Conservation (phyloP, 2,329 filamentous ascomycete species). For the Diaporthe ampelina region DNA sequence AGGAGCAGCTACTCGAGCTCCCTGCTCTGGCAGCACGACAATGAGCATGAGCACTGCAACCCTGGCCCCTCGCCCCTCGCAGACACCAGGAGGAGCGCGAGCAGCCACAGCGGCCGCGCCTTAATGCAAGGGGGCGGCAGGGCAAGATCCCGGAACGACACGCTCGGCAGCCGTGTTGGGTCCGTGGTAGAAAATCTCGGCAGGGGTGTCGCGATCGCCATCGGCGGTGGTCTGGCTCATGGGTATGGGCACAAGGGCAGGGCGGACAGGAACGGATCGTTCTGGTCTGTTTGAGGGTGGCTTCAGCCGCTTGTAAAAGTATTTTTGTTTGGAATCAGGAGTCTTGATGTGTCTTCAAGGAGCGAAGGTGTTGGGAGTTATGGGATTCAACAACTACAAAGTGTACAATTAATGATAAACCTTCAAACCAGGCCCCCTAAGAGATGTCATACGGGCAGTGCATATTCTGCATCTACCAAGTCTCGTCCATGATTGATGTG, state of each 20-base stretch:
- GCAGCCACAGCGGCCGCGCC: background rate
- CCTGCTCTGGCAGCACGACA: slow-evolving; percentile 29
- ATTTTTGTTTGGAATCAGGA: background rate
- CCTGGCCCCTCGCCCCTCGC: too few relatives aligned
- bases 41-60: background rate
- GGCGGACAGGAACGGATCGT: background rate
- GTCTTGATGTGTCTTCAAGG: background rate
- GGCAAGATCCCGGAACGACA: background rate
- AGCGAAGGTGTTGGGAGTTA: background rate
- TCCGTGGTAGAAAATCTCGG: slow-evolving; percentile 25
- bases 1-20: slow-evolving; percentile 28
- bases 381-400: background rate
- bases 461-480: background rate
- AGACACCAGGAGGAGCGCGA: background rate
- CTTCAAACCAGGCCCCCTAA: background rate
- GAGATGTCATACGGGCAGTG: too few relatives aligned
- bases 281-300: background rate
- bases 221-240: slow-evolving; percentile 20
- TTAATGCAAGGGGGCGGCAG: background rate
- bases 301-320: background rate
- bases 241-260: slow-evolving; percentile 8
- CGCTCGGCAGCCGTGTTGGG: slow-evolving; percentile 1
- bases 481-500: background rate
- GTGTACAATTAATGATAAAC: background rate
- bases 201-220: background rate